Conservation (phyloP, 495 filamentous ascomycete genomes). For the Podospora bellae-mahoneyi region DNA sequence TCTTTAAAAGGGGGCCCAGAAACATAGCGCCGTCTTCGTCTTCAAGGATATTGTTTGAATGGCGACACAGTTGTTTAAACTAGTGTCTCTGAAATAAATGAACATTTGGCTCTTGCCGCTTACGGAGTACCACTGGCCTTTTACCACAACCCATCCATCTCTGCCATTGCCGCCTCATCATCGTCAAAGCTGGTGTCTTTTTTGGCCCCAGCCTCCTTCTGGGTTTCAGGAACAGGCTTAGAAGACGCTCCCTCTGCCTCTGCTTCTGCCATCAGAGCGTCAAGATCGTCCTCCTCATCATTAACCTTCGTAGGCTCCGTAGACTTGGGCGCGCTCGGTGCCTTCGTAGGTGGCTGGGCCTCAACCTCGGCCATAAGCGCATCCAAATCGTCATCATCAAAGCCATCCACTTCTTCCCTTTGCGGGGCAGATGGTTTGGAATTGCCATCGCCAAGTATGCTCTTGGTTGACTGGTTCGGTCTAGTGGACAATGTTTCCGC, state of each 20-base stretch:
- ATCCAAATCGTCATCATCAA: conserved; percentile 43
- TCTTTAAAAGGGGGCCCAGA: too few species aligned
- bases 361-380: conserved; percentile 47
- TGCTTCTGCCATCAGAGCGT: conserved; percentile 48
- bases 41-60: not conserved
- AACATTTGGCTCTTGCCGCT: not conserved
- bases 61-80: not conserved
- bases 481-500: conserved; percentile 21
- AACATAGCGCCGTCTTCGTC: not conserved
- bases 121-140: not conserved
- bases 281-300: conserved; percentile 34
- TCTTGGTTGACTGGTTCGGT: not conserved
- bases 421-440: conserved; percentile 1
- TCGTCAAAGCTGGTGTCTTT: conserved; percentile 16
- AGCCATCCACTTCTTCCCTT: not conserved
- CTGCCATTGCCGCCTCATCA: conserved; percentile 62
- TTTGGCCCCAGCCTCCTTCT: conserved; percentile 4
- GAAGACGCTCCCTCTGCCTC: conserved; percentile 25
- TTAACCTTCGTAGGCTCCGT: not conserved
- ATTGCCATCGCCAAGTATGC: conserved; percentile 27
- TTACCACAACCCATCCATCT: conserved; percentile 61
- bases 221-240: conserved; percentile 5
- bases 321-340: not conserved
- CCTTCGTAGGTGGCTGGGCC: conserved; percentile 22
- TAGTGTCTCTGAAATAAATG: not conserved